Evolutionary conservation across 148 eudicot genomes (phyloP).

Genomic region (Diospyros lotus): DNA sequence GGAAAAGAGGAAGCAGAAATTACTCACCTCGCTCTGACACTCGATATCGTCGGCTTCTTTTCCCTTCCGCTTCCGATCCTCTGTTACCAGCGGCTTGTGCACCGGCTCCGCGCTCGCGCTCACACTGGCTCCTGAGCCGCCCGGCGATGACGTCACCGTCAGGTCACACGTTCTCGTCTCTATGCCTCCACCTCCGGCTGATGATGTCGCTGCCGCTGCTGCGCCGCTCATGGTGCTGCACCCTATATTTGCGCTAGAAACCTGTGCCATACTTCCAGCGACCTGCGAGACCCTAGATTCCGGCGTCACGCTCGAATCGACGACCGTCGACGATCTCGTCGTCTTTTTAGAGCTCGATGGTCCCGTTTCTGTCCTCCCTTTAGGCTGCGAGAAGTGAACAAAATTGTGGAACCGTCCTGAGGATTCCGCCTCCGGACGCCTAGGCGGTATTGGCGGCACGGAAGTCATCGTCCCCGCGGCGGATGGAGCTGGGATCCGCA

Average conservation of each 20-base stretch:
- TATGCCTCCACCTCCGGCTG: conserved; percentile 19
- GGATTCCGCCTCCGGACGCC: conserved; percentile 8
- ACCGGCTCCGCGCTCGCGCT: conserved; percentile 30
- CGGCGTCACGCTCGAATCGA: conserved; percentile 45
- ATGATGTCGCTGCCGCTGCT: conserved; percentile 14
- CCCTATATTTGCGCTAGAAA: conserved; percentile 14
- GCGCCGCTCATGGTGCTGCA: conserved; percentile 11
- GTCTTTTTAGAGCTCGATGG: conserved; percentile 19
- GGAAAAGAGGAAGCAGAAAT: neutral
- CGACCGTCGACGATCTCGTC: conserved; percentile 32
- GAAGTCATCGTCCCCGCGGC: neutral
- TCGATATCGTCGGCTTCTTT: conserved; percentile 34
- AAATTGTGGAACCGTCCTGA: conserved; percentile 28
- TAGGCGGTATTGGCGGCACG: conserved; percentile 15
- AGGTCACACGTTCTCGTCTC: conserved; percentile 31
- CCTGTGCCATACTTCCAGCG: conserved; percentile 21
- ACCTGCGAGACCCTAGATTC: conserved; percentile 10
- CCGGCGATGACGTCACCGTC: conserved; percentile 40
- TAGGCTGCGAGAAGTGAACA: conserved; percentile 34
- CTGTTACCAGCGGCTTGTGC: conserved; percentile 1
- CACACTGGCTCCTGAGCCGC: conserved; percentile 30
- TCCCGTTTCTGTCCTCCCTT: conserved; percentile 15
- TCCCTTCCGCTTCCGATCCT: conserved; percentile 53
- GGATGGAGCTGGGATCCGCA: conserved; percentile 1
- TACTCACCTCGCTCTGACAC: conserved; percentile 42